phyloP scores from a whole-genome alignment of 1,284 basidiomycete species.

The Ustilago bromivora region DNA sequence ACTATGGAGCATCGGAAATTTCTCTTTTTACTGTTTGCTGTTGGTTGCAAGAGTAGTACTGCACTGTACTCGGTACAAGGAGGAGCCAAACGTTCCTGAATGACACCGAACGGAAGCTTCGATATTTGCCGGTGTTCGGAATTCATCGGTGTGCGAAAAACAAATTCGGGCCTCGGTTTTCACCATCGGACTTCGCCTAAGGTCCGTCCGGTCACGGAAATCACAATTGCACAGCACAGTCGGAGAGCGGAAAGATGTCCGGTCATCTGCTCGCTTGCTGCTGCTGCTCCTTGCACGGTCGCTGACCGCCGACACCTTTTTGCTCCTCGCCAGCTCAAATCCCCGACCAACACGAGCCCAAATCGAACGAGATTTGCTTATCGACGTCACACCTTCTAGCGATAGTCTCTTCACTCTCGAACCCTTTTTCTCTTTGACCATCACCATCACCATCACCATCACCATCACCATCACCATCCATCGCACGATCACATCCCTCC shows the following conservation, averaged over 20 bases:
- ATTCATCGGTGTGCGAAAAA: constrained; percentile 26
- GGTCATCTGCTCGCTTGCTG: not conserved
- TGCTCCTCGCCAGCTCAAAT: constrained; percentile 1
- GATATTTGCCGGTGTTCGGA: constrained; percentile 43
- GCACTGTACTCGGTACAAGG: not conserved
- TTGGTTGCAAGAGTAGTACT: too few relatives aligned
- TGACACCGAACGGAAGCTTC: not conserved
- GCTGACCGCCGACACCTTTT: constrained; percentile 8
- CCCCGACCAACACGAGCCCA: constrained; percentile 16
- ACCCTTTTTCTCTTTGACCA: not conserved
- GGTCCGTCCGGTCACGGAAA: constrained; percentile 6
- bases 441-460: not conserved
- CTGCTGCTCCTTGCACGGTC: constrained; percentile 4
- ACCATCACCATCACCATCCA: not conserved
- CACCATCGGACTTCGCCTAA: constrained; percentile 21
- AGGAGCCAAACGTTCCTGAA: not conserved
- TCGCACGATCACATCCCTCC: not conserved
- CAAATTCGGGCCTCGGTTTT: constrained; percentile 14
- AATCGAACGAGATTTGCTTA: not conserved
- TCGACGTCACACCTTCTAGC: not conserved
- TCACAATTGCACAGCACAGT: not conserved
- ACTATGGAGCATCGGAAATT: too few relatives aligned
- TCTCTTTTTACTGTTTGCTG: too few relatives aligned
- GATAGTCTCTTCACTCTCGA: too few relatives aligned
- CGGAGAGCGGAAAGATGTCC: not conserved